phyloP scores from a whole-genome alignment of 495 filamentous ascomycete genomes.

The Glonium stellatum region DNA sequence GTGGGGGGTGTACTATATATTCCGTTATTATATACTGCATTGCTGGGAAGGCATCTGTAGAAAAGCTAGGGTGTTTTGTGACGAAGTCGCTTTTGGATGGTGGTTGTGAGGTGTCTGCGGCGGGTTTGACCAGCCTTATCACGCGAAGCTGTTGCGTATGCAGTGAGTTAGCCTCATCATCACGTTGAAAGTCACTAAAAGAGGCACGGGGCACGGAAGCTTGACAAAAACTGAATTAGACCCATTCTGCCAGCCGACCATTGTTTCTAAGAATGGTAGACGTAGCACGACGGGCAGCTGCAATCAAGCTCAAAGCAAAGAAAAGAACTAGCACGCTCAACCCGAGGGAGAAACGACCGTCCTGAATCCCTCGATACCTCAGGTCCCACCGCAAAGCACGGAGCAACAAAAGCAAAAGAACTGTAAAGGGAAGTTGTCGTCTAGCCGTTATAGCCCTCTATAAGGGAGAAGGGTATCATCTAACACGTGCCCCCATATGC shows the following conservation, averaged over 20 bases:
- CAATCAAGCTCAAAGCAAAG: neutral
- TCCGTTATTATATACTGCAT: neutral
- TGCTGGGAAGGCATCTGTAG: no score
- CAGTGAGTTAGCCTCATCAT: no score
- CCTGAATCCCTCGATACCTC: neutral
- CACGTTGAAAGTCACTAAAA: no score
- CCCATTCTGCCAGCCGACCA: neutral
- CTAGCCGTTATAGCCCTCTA: conserved; percentile 5
- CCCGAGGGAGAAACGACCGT: neutral
- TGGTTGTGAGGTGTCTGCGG: no score
- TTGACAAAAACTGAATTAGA: no score
- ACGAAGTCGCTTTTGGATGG: no score
- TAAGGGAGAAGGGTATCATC: conserved; percentile 15
- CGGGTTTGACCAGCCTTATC: no score
- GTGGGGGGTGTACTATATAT: no score
- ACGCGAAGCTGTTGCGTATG: no score
- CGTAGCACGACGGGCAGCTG: neutral
- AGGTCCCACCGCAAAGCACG: neutral
- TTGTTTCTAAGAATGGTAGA: neutral
- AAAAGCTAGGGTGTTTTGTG: no score
- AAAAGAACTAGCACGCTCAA: neutral
- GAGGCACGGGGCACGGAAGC: no score
- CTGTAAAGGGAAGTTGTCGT: neutral
- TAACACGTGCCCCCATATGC: conserved; percentile 3
- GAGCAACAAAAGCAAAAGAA: conserved; percentile 3